These are phyloP conservation scores for Corylus avellana DNA, from an alignment of 306 rosid species.

Conservation along the genomic window DNA sequence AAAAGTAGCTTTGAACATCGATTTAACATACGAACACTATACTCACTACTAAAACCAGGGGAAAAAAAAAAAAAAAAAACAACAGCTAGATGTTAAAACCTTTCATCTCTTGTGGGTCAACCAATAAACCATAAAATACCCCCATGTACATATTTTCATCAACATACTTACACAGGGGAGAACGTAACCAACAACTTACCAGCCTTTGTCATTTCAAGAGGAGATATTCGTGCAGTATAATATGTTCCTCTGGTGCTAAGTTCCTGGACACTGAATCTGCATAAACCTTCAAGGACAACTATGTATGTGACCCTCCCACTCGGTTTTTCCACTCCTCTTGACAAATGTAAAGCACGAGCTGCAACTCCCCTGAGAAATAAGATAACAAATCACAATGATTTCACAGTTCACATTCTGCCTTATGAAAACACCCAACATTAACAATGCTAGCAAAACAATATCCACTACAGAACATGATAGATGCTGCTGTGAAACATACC, in stretches of 20 bases:
- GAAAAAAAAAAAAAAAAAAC: neutral
- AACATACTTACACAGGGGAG: neutral
- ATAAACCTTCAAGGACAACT: conserved; percentile 96
- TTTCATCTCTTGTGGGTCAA: neutral
- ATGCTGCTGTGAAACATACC: conserved; percentile 42
- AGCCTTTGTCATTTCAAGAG: conserved; percentile 84
- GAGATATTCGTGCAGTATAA: conserved; percentile 84
- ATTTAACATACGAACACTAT: neutral
- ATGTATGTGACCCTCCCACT: conserved; percentile 97
- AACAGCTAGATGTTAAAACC: neutral
- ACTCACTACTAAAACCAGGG: neutral
- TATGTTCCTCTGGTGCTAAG: conserved; percentile 97
- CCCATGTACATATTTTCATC: neutral
- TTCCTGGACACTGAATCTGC: conserved; percentile 91
- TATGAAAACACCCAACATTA: neutral
- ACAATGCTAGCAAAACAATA: neutral
- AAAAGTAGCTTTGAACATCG: neutral
- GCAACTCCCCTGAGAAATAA: conserved; percentile 82
- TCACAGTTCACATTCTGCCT: conserved; percentile 1
- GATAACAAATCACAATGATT: conserved; percentile 2
- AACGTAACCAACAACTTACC: conserved; percentile 45
- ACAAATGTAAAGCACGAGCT: conserved; percentile 91
- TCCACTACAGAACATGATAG: neutral
- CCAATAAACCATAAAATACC: conserved; percentile 4
- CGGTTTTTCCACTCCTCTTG: conserved; percentile 99